Percentiles rank a stretch among this genome's conserved stretches.
phyloP scores from a whole-genome alignment of 495 filamentous ascomycete species.

The Letharia columbiana region DNA sequence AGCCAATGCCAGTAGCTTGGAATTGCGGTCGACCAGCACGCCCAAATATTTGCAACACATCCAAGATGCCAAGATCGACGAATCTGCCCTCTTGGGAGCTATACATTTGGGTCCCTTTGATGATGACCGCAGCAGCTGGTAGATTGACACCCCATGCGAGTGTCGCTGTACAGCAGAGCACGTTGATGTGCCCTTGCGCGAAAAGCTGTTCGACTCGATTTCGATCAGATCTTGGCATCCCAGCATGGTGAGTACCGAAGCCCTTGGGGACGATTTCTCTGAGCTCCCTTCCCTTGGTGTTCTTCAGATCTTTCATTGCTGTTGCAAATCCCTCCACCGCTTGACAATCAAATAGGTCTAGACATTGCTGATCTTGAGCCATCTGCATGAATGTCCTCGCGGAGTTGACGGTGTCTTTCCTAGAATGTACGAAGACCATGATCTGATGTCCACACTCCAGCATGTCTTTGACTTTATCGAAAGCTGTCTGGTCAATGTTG shows the following conservation, averaged over 20 bases:
- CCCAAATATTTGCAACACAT: conserved; percentile 97
- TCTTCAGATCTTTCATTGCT: conserved; percentile 72
- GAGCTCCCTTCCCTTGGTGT: conserved; percentile 72
- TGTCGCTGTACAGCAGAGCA: conserved; percentile 96
- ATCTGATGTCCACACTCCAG: conserved; percentile 79
- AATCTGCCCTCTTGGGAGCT: conserved; percentile 94
- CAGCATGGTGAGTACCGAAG: conserved; percentile 91
- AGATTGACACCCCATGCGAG: conserved; percentile 99
- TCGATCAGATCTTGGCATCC: conserved; percentile 84
- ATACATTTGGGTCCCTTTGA: conserved; percentile 96
- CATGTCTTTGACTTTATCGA: conserved; percentile 95
- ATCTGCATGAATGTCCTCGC: conserved; percentile 79
- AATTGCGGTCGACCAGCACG: conserved; percentile 96
- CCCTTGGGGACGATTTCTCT: conserved; percentile 83
- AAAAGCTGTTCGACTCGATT: conserved; percentile 92
- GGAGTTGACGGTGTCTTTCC: conserved; percentile 85
- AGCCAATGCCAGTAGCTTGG: conserved; percentile 89
- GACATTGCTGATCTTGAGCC: conserved; percentile 67
- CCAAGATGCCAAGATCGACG: conserved; percentile 90
- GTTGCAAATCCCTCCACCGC: conserved; percentile 66
- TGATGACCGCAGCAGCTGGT: conserved; percentile 91
- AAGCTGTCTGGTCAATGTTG: conserved; percentile 75
- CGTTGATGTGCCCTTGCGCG: conserved; percentile 77
- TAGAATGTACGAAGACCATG: conserved; percentile 98
- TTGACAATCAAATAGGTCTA: conserved; percentile 59